Percentiles rank a stretch among this genome's conserved stretches.
phyloP scores from a whole-genome alignment of 805 yeast species.

The Ogataea kodamae region DNA sequence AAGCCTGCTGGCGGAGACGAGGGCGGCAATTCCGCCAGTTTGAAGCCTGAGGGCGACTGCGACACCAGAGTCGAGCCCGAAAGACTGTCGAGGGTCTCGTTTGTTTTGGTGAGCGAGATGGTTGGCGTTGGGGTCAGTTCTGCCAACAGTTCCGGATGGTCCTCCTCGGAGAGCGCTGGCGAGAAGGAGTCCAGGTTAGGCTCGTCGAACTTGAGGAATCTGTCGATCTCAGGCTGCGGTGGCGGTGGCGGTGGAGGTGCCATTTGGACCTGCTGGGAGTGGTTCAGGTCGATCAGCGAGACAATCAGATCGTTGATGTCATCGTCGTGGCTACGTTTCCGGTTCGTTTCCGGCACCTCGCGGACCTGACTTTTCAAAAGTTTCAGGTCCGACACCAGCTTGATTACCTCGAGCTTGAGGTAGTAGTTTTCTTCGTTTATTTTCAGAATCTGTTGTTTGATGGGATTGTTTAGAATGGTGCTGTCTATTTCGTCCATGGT shows the following conservation, averaged over 20 bases:
- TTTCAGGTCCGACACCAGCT: constrained; percentile 43
- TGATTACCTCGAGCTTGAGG: constrained; percentile 42
- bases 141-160: constrained; percentile 15
- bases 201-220: constrained; percentile 18
- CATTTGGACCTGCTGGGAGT: constrained; percentile 23
- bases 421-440: constrained; percentile 44
- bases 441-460: constrained; percentile 39
- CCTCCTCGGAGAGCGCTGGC: constrained; percentile 24
- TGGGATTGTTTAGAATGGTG: constrained; percentile 29
- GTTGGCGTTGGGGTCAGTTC: constrained; percentile 26
- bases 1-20: constrained; percentile 18
- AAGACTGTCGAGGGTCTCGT: constrained; percentile 28
- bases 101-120: constrained; percentile 27
- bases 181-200: constrained; percentile 15
- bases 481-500: constrained; percentile 13
- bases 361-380: constrained; percentile 29
- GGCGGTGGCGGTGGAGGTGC: constrained; percentile 1
- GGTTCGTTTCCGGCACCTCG: constrained; percentile 4
- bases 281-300: constrained; percentile 34
- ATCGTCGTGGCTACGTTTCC: constrained; percentile 32
- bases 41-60: constrained; percentile 20
- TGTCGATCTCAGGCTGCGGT: constrained; percentile 16
- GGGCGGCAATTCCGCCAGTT: constrained; percentile 19
- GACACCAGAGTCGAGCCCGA: constrained; percentile 22
- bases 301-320: constrained; percentile 36